Percentiles rank a stretch among this genome's conserved stretches.
Conservation (phyloP, 345 rosid genomes). For the Euphorbia peplus region DNA sequence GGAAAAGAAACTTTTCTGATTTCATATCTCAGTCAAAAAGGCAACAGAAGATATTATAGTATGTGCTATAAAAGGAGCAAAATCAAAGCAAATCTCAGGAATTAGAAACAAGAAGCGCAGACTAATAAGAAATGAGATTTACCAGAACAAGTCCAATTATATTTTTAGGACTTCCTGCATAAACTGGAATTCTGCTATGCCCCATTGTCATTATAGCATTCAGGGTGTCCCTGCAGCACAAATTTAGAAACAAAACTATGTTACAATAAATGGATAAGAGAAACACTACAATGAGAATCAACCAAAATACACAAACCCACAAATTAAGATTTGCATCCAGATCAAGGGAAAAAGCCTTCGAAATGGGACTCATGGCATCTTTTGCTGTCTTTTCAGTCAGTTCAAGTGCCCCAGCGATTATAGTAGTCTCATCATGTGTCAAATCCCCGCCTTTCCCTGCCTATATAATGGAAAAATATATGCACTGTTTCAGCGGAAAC, state of each 20-base stretch:
- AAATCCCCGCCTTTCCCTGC: constrained; percentile 96
- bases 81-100: not conserved
- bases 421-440: constrained; percentile 91
- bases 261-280: constrained; percentile 11
- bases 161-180: constrained; percentile 57
- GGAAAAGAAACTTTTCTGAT: not conserved
- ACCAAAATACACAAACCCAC: constrained; percentile 55
- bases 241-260: constrained; percentile 11
- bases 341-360: constrained; percentile 96
- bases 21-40: not conserved
- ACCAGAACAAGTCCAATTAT: constrained; percentile 93
- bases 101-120: not conserved
- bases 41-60: not conserved
- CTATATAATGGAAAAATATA: constrained; percentile 34
- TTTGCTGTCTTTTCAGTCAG: constrained; percentile 86
- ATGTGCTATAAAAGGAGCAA: not conserved
- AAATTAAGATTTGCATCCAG: constrained; percentile 88
- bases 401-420: constrained; percentile 94
- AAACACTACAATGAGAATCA: constrained; percentile 19
- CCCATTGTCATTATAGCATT: constrained; percentile 86
- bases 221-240: constrained; percentile 62
- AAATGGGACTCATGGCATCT: constrained; percentile 93
- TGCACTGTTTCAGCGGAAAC: constrained; percentile 14
- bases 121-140: constrained; percentile 19
- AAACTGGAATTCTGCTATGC: constrained; percentile 95